A percentile compares a stretch with the other conserved stretches of the same genome.
Evolutionary conservation across 148 eudicot species (phyloP).

Genomic region (Arbutus unedo): DNA sequence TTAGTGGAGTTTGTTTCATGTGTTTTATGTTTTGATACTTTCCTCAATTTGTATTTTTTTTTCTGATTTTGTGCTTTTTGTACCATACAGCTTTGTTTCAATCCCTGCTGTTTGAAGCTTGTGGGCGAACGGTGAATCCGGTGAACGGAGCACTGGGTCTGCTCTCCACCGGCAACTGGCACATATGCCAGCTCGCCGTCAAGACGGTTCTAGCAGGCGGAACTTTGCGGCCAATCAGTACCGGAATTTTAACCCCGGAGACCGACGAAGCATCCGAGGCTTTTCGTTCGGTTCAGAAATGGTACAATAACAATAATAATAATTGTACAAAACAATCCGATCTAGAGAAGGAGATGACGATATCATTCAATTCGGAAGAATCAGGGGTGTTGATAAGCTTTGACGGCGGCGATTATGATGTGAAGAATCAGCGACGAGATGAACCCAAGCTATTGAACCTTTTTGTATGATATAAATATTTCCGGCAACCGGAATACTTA

Average conservation of each 20-base stretch:
- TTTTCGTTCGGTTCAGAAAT: not conserved
- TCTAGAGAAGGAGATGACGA: not conserved
- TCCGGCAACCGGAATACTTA: not conserved
- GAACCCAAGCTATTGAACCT: not conserved
- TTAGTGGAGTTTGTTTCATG: no score
- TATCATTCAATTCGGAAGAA: not conserved
- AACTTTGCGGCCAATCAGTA: conserved; percentile 16
- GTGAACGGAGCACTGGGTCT: conserved; percentile 51
- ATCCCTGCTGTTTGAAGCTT: conserved; percentile 46
- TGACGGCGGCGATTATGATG: not conserved
- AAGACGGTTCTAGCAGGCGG: conserved; percentile 48
- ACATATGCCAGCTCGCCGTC: conserved; percentile 42
- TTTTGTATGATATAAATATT: not conserved
- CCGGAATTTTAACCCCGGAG: conserved; percentile 11
- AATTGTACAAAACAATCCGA: not conserved
- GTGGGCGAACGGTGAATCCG: conserved; percentile 54
- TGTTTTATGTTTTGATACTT: no score
- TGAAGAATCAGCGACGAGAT: not conserved
- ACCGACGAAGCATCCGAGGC: not conserved
- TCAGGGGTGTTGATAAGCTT: not conserved
- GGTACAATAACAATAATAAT: not conserved
- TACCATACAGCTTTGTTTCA: conserved; percentile 40
- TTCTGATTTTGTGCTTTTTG: not conserved
- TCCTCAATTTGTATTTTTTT: not conserved
- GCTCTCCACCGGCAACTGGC: conserved; percentile 54